Base-by-base conservation (phyloP, 805 yeast genomes). In the Starmerella riodocensis region DNA sequence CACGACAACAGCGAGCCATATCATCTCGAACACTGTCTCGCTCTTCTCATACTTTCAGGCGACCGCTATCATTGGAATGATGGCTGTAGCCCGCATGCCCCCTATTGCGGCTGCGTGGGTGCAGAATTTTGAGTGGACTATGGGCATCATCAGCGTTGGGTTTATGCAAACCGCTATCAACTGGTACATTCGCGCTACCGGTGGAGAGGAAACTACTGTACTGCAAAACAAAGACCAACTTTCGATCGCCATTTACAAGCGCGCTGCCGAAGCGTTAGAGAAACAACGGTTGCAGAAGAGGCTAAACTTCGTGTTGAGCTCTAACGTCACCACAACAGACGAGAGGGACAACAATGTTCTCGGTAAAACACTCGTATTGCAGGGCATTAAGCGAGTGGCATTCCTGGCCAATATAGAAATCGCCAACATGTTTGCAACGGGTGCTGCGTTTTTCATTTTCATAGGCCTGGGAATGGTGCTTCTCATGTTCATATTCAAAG, bases 51-150 rank as follows among this genome's bases (percentile, higher is more conserved):
- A 91, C 61, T 91, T 88, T 72, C 99, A 91, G 65, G 74, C 81
- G 41, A 67, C 91, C 51, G 95, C 96, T 17, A 76, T 88, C 43
- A 78, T 88, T 16, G 73, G 94, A 14, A 86, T 91, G 95, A 78
- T 85, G 85, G 95, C 93, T 41, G 96, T 88, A 23, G 72, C 83
- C 17, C 66, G 73, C 45, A 81, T 84, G 17, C 98, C 98, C 2
- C 98, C 98, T 2, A 86, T 91, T 50, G 97, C 96, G 4, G 84
- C 94, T 3, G 86, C 97, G 2, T 88, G 98, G 98, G 76, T 93
- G 24, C 94, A 88, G 61, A 91, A 88, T 64, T 91, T 91, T 66
- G 76, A 74, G 60, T 88, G 97, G 97, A 76, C 96, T 1, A 72
- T 88, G 72, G 98, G 98, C 34, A 77, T 88, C 48, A 81, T 91